Percentiles rank a stretch among this genome's conserved stretches.
Conservation (phyloP, 2,329 filamentous ascomycete species). For the Fusarium sarcochroum region DNA sequence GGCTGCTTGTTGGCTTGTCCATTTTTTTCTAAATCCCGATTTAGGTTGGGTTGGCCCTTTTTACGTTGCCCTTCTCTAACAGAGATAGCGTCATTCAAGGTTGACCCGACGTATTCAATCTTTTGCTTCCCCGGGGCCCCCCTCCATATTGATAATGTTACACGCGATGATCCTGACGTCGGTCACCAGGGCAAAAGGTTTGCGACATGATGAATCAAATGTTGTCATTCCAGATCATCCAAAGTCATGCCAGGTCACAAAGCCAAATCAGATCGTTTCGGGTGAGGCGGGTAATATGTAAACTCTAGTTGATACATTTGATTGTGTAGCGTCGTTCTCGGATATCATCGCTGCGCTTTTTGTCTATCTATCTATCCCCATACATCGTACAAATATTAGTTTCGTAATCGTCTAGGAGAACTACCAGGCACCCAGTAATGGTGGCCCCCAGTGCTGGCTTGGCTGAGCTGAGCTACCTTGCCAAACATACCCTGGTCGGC, state of each 20-base stretch:
- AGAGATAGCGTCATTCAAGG: constrained; percentile 42
- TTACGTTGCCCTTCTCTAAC: constrained; percentile 5
- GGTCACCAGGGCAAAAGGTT: constrained; percentile 17
- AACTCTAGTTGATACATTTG: constrained; percentile 17
- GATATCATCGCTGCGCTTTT: constrained; percentile 26
- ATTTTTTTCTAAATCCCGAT: constrained; percentile 20
- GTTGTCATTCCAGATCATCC: constrained; percentile 28
- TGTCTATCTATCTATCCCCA: constrained; percentile 31
- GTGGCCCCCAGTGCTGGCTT: constrained; percentile 13
- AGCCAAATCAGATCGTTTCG: constrained; percentile 5
- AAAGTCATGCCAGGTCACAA: not conserved
- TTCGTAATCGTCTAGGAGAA: constrained; percentile 24
- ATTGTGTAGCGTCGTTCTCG: not conserved
- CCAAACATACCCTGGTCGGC: constrained; percentile 25
- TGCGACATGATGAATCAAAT: constrained; percentile 12
- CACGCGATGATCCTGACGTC: constrained; percentile 37
- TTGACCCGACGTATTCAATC: constrained; percentile 21
- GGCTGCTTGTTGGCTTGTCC: constrained; percentile 1
- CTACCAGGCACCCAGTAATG: constrained; percentile 9
- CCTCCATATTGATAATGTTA: constrained; percentile 21
- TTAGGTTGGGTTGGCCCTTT: not conserved
- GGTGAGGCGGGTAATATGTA: constrained; percentile 2
- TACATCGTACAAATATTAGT: constrained; percentile 36
- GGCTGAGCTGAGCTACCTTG: constrained; percentile 20
- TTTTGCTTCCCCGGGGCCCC: constrained; percentile 7